Evolutionary conservation across 306 rosid species (phyloP).

Genomic region (Arachis hypogaea): DNA sequence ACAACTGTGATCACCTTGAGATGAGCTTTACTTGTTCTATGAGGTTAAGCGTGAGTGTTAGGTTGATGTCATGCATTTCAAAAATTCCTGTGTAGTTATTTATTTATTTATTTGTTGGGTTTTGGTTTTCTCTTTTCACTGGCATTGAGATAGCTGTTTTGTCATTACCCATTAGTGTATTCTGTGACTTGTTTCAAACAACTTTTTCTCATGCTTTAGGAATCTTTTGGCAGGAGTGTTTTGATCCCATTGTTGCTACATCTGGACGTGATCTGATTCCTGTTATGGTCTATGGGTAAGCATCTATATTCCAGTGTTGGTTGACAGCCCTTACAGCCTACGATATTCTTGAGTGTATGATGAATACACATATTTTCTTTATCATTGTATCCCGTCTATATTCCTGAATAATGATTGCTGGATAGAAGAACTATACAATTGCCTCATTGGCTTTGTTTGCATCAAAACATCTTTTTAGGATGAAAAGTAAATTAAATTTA

Average conservation of each 20-base stretch:
- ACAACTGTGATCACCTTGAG: neutral
- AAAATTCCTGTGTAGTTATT: conserved; percentile 5
- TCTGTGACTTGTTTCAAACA: conserved; percentile 21
- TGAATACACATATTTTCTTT: neutral
- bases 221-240: conserved; percentile 82
- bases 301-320: conserved; percentile 21
- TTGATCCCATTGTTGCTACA: conserved; percentile 94
- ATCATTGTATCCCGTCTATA: neutral
- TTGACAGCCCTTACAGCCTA: neutral
- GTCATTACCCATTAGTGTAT: neutral
- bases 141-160: conserved; percentile 23
- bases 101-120: neutral
- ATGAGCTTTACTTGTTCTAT: conserved; percentile 9
- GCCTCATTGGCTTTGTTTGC: conserved; percentile 19
- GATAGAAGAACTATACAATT: conserved; percentile 5
- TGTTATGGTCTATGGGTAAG: conserved; percentile 99
- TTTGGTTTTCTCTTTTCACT: neutral
- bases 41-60: neutral
- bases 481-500: conserved; percentile 2
- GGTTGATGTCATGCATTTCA: conserved; percentile 1
- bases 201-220: conserved; percentile 24
- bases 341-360: neutral
- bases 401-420: neutral
- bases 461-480: neutral
- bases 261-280: conserved; percentile 99